Percentiles rank a stretch among this genome's conserved stretches.
These are phyloP conservation scores for Limonium bicolor DNA, from an alignment of 148 eudicot genomes.

Conservation along the genomic window DNA sequence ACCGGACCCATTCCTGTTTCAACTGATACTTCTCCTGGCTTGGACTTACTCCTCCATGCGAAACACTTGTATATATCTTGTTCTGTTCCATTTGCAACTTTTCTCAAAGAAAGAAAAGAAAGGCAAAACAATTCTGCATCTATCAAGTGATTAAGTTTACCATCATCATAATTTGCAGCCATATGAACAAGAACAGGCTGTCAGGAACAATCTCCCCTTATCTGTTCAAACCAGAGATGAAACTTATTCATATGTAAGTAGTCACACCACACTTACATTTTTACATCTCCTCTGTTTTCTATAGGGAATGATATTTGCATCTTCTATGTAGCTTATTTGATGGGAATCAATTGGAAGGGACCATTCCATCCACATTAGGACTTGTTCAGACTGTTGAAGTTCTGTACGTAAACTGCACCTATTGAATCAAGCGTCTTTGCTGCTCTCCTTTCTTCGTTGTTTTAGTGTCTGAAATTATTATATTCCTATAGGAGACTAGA, in stretches of 20 bases:
- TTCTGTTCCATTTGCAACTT: too few relatives aligned
- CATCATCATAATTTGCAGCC: constrained; percentile 64
- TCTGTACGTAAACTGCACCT: constrained; percentile 79
- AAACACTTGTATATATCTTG: constrained; percentile 53
- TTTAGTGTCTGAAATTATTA: too few relatives aligned
- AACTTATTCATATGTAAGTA: constrained; percentile 66
- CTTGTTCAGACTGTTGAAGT: constrained; percentile 65
- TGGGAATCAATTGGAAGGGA: constrained; percentile 56
- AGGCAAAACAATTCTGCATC: too few relatives aligned
- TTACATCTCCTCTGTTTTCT: neutral
- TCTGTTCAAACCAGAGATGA: constrained; percentile 67
- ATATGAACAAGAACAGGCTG: constrained; percentile 79
- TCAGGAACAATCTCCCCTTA: constrained; percentile 54
- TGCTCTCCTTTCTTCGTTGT: neutral
- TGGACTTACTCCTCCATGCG: constrained; percentile 52
- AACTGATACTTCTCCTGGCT: constrained; percentile 33
- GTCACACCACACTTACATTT: neutral
- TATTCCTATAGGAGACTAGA: constrained; percentile 73
- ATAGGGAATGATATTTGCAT: neutral
- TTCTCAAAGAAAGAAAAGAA: too few relatives aligned
- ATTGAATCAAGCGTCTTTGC: neutral
- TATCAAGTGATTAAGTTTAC: too few relatives aligned
- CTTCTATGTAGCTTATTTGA: constrained; percentile 40
- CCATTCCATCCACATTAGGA: constrained; percentile 59
- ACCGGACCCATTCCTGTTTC: constrained; percentile 72